phyloP scores from a whole-genome alignment of 2,329 filamentous ascomycete genomes.

The Myriosclerotinia curreyana region DNA sequence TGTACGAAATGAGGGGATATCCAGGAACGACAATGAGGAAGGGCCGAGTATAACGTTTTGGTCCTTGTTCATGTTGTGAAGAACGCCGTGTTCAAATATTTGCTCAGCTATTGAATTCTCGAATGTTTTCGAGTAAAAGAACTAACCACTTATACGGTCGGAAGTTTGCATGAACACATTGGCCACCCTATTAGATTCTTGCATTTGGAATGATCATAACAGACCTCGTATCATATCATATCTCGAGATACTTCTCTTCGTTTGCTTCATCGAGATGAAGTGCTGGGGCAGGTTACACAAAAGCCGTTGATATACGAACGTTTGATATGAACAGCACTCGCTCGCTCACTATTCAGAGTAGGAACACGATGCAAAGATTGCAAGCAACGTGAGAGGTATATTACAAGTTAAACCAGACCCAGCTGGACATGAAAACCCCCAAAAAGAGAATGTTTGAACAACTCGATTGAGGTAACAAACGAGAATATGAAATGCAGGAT shows the following conservation, averaged over 20 bases:
- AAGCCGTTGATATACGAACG: background rate
- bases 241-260: conserved; percentile 1
- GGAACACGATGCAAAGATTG: background rate
- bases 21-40: conserved; percentile 11
- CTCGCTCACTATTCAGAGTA: background rate
- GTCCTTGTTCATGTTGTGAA: conserved; percentile 17
- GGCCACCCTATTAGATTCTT: background rate
- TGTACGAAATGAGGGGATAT: conserved; percentile 14
- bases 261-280: background rate
- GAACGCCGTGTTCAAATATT: conserved; percentile 19
- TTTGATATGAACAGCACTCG: background rate
- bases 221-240: background rate
- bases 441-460: background rate
- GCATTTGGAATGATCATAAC: background rate
- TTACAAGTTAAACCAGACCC: background rate
- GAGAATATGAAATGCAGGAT: conserved; percentile 14
- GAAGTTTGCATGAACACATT: conserved; percentile 8
- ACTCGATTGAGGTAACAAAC: conserved; percentile 14
- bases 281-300: background rate
- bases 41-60: conserved; percentile 3
- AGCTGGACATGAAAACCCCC: conserved; percentile 10
- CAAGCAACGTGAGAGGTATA: background rate
- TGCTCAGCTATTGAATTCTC: conserved; percentile 9
- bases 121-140: background rate
- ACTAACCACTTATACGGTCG: background rate